A percentile compares a stretch with the other conserved stretches of the same genome.
Conservation (phyloP, 345 rosid species). For the Brassica rapa region DNA sequence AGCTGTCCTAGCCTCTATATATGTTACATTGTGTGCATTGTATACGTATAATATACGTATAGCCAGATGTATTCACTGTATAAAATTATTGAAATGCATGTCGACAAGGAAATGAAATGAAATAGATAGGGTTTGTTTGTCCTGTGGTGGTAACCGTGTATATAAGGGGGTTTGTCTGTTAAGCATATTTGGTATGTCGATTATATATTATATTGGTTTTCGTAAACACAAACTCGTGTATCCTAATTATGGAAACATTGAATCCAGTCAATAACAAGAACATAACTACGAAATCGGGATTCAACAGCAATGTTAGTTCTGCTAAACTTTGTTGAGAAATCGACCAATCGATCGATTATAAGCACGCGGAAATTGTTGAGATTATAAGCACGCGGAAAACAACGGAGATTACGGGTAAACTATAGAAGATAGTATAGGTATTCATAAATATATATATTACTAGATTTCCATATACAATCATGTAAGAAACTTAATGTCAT, state of each 20-base stretch:
- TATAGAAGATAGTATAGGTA: background rate
- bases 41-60: background rate
- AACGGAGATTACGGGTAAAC: background rate
- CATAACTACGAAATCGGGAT: conserved; percentile 14
- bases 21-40: background rate
- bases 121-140: background rate
- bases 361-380: background rate
- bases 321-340: background rate
- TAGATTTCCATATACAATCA: background rate
- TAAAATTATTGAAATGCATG: conserved; percentile 1
- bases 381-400: background rate
- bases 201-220: conserved; percentile 2
- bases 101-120: background rate
- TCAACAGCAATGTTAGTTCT: conserved; percentile 2
- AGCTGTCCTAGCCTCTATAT: conserved; percentile 4
- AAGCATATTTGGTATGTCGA: background rate
- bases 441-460: background rate
- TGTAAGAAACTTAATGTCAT: background rate
- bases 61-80: background rate
- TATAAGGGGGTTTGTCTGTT: background rate
- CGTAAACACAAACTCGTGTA: background rate
- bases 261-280: conserved; percentile 25
- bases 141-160: background rate
- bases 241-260: conserved; percentile 10
- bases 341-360: background rate